phyloP scores from a whole-genome alignment of 2,329 filamentous ascomycete genomes.

The Penicillium sp. region DNA sequence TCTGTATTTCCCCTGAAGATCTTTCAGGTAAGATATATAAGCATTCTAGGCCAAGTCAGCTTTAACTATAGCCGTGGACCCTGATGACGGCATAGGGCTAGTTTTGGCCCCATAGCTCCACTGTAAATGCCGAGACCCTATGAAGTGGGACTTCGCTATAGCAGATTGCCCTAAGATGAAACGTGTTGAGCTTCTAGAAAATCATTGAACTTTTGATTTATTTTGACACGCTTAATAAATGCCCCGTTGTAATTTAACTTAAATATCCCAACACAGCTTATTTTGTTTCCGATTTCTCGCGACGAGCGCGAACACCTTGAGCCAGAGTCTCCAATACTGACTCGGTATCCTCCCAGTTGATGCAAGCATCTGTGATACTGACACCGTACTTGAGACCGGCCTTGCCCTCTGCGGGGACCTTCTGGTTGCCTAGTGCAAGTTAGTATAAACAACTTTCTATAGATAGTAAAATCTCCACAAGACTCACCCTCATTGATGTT shows the following conservation, averaged over 20 bases:
- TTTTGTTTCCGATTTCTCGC: constrained; percentile 46
- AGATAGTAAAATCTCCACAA: neutral
- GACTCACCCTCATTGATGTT: constrained; percentile 84
- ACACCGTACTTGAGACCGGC: constrained; percentile 86
- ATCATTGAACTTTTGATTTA: constrained; percentile 3
- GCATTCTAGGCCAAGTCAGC: neutral
- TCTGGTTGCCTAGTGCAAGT: constrained; percentile 66
- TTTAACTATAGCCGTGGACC: neutral
- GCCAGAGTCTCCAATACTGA: constrained; percentile 74
- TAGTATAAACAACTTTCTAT: constrained; percentile 4
- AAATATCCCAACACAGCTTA: constrained; percentile 7
- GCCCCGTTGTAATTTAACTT: neutral
- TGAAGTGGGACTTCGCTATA: neutral
- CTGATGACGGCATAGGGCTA: constrained; percentile 1
- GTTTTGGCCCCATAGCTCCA: neutral
- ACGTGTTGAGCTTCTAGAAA: neutral
- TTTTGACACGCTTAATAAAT: constrained; percentile 4
- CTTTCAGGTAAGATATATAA: neutral
- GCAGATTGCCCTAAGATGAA: neutral
- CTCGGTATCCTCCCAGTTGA: constrained; percentile 88
- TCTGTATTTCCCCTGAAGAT: neutral
- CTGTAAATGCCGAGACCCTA: neutral
- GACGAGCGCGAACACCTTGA: constrained; percentile 71
- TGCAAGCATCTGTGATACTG: constrained; percentile 96
- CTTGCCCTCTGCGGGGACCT: constrained; percentile 84